A percentile compares a stretch with the other conserved stretches of the same genome.
phyloP scores from a whole-genome alignment of 495 filamentous ascomycete genomes.

The Gamarada debralockiae region DNA sequence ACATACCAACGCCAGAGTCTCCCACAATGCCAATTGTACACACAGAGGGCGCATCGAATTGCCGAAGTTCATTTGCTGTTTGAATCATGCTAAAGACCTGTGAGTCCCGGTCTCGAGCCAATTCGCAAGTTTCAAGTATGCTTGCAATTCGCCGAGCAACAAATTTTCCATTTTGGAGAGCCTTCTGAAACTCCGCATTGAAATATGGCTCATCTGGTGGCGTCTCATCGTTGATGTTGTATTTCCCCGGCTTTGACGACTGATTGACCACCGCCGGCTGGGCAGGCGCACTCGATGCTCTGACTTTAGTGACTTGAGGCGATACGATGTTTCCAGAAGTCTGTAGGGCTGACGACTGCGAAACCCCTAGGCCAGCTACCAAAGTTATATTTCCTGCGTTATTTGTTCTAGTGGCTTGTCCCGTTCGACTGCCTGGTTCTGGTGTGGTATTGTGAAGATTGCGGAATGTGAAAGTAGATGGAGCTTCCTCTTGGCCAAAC shows the following conservation, averaged over 20 bases:
- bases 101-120: not conserved
- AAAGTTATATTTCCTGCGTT: not conserved
- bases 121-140: constrained; percentile 3
- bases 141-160: not conserved
- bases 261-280: not conserved
- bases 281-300: constrained; percentile 1
- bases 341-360: not conserved
- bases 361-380: not conserved
- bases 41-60: constrained; percentile 6
- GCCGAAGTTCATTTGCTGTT: not conserved
- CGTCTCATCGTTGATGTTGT: not conserved
- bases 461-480: not conserved
- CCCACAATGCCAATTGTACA: constrained; percentile 22
- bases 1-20: constrained; percentile 10
- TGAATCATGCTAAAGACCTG: constrained; percentile 7
- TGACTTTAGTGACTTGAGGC: not conserved
- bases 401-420: not conserved
- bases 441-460: constrained; percentile 7
- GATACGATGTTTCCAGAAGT: not conserved
- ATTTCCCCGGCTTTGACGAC: not conserved
- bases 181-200: not conserved
- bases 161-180: not conserved
- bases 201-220: constrained; percentile 5
- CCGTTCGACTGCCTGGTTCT: not conserved
- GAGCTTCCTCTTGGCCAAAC: not conserved